Conservation (phyloP, 2,329 filamentous ascomycete species). For the Cladophialophora chaetospira region DNA sequence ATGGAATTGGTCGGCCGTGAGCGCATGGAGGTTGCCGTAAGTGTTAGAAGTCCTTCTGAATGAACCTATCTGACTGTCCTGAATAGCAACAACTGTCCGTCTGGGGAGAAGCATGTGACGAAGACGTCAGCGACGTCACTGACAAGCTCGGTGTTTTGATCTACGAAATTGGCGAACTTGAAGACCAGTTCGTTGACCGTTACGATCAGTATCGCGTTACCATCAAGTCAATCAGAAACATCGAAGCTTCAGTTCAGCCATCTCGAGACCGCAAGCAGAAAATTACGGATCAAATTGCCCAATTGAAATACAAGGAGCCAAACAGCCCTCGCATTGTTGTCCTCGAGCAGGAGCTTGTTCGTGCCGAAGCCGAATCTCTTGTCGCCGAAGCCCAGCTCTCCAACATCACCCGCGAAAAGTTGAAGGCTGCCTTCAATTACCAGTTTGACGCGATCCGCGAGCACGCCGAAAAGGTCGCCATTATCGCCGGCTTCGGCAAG, state of each 20-base stretch:
- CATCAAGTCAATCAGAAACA: conserved; percentile 99
- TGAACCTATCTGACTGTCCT: conserved; percentile 14
- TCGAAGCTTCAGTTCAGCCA: conserved; percentile 96
- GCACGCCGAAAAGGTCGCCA: conserved; percentile 96
- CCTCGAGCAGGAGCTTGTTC: conserved; percentile 96
- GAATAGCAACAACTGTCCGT: conserved; percentile 93
- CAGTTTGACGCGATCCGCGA: conserved; percentile 97
- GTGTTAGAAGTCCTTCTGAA: conserved; percentile 41
- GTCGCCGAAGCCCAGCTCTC: conserved; percentile 97
- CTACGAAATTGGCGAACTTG: conserved; percentile 97
- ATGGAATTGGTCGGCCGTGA: conserved; percentile 93
- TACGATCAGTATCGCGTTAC: conserved; percentile 99
- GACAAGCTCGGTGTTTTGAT: conserved; percentile 98
- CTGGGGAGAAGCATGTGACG: conserved; percentile 94
- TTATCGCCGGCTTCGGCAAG: conserved; percentile 97
- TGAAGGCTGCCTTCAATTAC: conserved; percentile 97
- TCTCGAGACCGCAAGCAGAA: conserved; percentile 99
- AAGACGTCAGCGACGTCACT: conserved; percentile 97
- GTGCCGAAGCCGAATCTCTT: conserved; percentile 96
- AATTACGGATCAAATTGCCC: conserved; percentile 97
- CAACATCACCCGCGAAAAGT: conserved; percentile 99
- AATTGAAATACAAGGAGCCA: conserved; percentile 99
- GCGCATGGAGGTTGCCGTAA: conserved; percentile 96
- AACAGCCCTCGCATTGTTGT: conserved; percentile 97
- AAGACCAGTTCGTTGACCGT: conserved; percentile 97